Evolutionary conservation across 768 basidiomycete species (phyloP), one percentile per base, ranked within the genome.

Genomic region (Daedaleopsis nitida): DNA sequence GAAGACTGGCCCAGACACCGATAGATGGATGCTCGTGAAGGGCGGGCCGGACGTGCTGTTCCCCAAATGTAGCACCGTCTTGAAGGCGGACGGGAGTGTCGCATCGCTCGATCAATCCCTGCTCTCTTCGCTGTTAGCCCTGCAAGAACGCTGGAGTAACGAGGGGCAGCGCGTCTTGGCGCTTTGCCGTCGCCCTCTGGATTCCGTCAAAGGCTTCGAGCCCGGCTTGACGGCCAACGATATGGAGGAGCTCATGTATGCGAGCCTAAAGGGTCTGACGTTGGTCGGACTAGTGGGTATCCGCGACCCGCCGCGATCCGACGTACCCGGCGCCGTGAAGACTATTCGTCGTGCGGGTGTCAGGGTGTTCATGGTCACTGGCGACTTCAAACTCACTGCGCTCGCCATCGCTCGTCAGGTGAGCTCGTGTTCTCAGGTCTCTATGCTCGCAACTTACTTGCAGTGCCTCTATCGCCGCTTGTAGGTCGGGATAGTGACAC

Each of bases 81-180:
- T 77, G 67, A 67, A 59, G 14, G 51, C 80, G 0, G 65, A 73
- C 6, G 81, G 80, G 2, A 72, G 74, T 3, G 61, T 70, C 10
- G 51, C 68, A 0, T 72, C 73, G 0, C 70, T 87, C 23, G 65
- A 72, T 11, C 35, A 59, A 3, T 58, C 60, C 11, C 69, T 68
- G 7, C 72, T 73, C 37, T 67, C 70, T 6, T 61, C 68, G 3
- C 72, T 81, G 23, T 62, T 70, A 6, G 69, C 71, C 0, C 65
- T 76, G 4, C 82, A 83, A 65, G 82, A 82, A 57, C 68, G 70
- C 19, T 83, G 80, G 78, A 83, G 86, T 3, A 67, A 75, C 12
- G 75, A 77, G 56, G 86, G 86, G 1, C 83, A 84, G 65, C 78
- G 86, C n/a, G 86, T 88, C n/a, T 75, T 88, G 13, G 73, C 86